Percentiles rank a stretch among this genome's conserved stretches.
Evolutionary conservation across 2,329 filamentous ascomycete species (phyloP).

Genomic region (Fusarium irregulare): DNA sequence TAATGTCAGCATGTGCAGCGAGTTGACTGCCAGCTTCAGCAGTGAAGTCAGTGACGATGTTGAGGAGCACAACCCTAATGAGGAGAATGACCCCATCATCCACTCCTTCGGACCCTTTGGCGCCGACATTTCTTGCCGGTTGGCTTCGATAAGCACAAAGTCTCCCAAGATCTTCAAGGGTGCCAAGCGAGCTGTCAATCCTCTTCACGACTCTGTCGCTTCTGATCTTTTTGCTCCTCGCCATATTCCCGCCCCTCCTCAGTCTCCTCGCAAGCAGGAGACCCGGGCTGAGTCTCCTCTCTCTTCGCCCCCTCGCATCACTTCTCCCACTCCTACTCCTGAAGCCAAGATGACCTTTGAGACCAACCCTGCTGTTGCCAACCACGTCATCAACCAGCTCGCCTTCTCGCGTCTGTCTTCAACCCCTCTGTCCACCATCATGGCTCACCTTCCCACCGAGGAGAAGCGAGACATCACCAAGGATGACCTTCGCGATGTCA

Average conservation of each 20-base stretch:
- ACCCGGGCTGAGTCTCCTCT: constrained; percentile 42
- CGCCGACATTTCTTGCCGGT: constrained; percentile 82
- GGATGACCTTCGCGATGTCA: constrained; percentile 74
- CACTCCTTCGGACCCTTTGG: constrained; percentile 94
- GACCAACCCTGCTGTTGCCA: constrained; percentile 66
- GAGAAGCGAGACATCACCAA: constrained; percentile 70
- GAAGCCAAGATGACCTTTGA: constrained; percentile 46
- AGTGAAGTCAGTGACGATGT: constrained; percentile 62
- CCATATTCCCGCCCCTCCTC: constrained; percentile 37
- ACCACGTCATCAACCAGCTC: constrained; percentile 94
- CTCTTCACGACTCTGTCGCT: constrained; percentile 37
- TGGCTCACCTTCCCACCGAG: constrained; percentile 82
- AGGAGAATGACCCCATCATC: constrained; percentile 94
- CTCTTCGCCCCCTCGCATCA: constrained; percentile 41
- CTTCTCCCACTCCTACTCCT: constrained; percentile 39
- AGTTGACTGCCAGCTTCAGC: constrained; percentile 64
- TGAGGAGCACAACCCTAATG: constrained; percentile 82
- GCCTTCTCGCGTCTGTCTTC: constrained; percentile 94
- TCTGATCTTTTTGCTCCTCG: constrained; percentile 42
- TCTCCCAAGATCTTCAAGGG: constrained; percentile 66
- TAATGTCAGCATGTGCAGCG: constrained; percentile 62
- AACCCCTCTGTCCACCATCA: constrained; percentile 87
- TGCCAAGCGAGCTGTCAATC: constrained; percentile 39
- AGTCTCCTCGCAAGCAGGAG: constrained; percentile 43
- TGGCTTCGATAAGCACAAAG: constrained; percentile 79